Evolutionary conservation across 805 yeast species (phyloP).

Genomic region (Maudiozyma barnettii): DNA sequence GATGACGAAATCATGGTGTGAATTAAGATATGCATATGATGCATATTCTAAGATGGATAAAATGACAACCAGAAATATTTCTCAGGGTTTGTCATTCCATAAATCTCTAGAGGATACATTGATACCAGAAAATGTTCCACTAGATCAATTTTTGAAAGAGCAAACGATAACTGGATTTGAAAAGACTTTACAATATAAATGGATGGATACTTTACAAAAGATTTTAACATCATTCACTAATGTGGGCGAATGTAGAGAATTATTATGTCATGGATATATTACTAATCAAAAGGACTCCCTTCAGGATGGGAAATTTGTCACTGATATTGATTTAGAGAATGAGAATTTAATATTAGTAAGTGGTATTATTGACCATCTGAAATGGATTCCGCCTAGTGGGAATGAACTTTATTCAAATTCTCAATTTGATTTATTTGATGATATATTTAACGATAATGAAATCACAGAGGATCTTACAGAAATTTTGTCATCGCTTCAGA

Average conservation of each 20-base stretch:
- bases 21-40: conserved; percentile 44
- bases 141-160: conserved; percentile 10
- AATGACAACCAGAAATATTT: conserved; percentile 34
- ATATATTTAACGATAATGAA: neutral
- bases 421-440: neutral
- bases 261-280: conserved; percentile 45
- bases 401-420: neutral
- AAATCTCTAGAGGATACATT: conserved; percentile 36
- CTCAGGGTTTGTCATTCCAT: conserved; percentile 42
- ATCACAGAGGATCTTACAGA: neutral
- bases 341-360: conserved; percentile 39
- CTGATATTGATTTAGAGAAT: conserved; percentile 1
- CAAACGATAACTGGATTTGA: conserved; percentile 12
- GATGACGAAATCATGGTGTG: conserved; percentile 59
- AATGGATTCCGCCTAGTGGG: conserved; percentile 7
- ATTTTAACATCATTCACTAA: conserved; percentile 33
- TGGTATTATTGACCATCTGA: conserved; percentile 53
- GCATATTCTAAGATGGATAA: conserved; percentile 38
- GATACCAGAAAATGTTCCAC: conserved; percentile 31
- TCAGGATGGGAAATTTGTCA: conserved; percentile 5
- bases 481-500: neutral
- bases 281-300: conserved; percentile 14
- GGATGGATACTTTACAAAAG: conserved; percentile 38
- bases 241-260: conserved; percentile 48
- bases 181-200: conserved; percentile 21